Conservation (phyloP, 2,329 filamentous ascomycete genomes). For the Pseudovirgaria hyperparasitica region DNA sequence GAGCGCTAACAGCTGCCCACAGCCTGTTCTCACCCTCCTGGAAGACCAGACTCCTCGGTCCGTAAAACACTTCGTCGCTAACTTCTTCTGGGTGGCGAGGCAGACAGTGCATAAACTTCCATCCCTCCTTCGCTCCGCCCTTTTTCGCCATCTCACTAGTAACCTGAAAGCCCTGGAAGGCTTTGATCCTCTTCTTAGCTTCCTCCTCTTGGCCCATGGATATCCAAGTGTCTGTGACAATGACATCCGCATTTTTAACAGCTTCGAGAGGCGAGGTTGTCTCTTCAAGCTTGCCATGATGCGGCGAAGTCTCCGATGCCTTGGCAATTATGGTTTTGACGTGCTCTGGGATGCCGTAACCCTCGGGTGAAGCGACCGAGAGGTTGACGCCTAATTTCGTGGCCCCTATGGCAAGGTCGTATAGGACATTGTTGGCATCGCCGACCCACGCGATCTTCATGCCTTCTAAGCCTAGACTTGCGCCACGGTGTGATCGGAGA, state of each 20-base stretch:
- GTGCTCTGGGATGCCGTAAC: conserved; percentile 64
- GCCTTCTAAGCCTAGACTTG: conserved; percentile 57
- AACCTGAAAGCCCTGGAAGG: conserved; percentile 84
- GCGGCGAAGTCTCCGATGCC: conserved; percentile 42
- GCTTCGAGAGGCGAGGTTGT: conserved; percentile 73
- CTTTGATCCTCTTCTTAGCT: conserved; percentile 59
- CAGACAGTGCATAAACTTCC: conserved; percentile 98
- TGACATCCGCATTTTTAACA: conserved; percentile 71
- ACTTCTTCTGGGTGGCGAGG: conserved; percentile 90
- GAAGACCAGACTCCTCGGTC: conserved; percentile 74
- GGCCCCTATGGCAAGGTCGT: conserved; percentile 79
- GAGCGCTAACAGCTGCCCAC: conserved; percentile 73
- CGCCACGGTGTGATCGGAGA: conserved; percentile 5
- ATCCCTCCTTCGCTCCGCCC: conserved; percentile 74
- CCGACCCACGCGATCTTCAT: conserved; percentile 93
- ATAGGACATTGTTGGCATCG: conserved; percentile 94
- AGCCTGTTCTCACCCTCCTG: conserved; percentile 88
- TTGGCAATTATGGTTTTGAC: conserved; percentile 64
- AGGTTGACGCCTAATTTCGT: conserved; percentile 80
- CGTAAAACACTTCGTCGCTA: conserved; percentile 87
- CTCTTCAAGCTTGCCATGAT: conserved; percentile 56
- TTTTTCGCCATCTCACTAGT: conserved; percentile 71
- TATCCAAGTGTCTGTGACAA: conserved; percentile 96
- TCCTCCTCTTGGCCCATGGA: conserved; percentile 97
- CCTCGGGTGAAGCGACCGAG: conserved; percentile 71